Percentiles rank a stretch among this genome's conserved stretches.
phyloP scores from a whole-genome alignment of 2,329 filamentous ascomycete species.

The Nakataea oryzae region DNA sequence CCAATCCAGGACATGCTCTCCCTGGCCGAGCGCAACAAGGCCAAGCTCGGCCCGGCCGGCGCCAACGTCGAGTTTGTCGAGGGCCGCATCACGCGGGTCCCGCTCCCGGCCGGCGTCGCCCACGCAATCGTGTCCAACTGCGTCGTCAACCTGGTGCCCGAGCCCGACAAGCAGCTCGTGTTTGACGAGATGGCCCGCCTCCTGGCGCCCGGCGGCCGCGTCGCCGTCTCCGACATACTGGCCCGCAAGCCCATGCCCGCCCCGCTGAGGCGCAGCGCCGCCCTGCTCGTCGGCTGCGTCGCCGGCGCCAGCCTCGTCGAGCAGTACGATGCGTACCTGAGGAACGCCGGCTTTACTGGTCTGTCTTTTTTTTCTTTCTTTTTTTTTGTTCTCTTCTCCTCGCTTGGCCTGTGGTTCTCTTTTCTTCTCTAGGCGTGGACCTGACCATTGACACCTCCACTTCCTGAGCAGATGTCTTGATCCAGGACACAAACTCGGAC shows the following conservation, averaged over 20 bases:
- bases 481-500: conserved; percentile 33
- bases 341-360: conserved; percentile 38
- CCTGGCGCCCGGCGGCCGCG: conserved; percentile 43
- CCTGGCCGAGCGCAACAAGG: conserved; percentile 33
- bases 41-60: conserved; percentile 16
- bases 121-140: conserved; percentile 55
- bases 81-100: conserved; percentile 37
- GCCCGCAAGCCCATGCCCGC: conserved; percentile 35
- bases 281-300: conserved; percentile 50
- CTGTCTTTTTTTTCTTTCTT: conserved; percentile 8
- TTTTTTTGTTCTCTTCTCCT: too few relatives aligned
- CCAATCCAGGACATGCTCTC: conserved; percentile 40
- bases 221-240: conserved; percentile 52
- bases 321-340: conserved; percentile 41
- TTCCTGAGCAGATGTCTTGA: conserved; percentile 23
- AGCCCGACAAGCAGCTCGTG: conserved; percentile 36
- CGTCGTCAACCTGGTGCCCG: conserved; percentile 48
- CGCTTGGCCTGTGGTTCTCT: background rate
- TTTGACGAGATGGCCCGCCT: conserved; percentile 49
- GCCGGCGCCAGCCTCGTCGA: conserved; percentile 41
- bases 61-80: conserved; percentile 41
- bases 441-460: too few relatives aligned
- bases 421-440: background rate
- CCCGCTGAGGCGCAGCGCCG: conserved; percentile 34
- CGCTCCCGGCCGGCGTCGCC: conserved; percentile 27